Evolutionary conservation across 139 green algal species (phyloP), one percentile per base, ranked within the genome.

Genomic region (Ulvella scutata): DNA sequence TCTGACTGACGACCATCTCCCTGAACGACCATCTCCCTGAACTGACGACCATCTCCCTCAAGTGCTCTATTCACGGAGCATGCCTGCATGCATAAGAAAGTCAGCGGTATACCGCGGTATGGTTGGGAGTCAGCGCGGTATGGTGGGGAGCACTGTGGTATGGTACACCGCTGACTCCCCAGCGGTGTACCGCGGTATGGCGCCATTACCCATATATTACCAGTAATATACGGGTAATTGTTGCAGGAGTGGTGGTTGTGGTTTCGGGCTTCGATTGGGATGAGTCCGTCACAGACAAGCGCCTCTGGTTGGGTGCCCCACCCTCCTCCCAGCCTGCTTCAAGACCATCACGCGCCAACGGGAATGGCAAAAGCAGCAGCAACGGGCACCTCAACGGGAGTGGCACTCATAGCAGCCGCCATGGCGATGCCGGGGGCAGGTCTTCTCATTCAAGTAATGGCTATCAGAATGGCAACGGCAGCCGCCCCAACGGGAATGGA

Each of bases 221-320:
- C n/a, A n/a, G n/a, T 59, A 20, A 17, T 59, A 20, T 26, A 17
- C 40, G 40, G 40, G 40, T 20, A 20, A 26, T 17, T 20, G 9
- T 0, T 67, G 51, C 51, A 67, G 51, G 51, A 26, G 4, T 81
- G 33, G 44, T 84, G 43, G 73, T 84, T 13, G 74, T 84, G 4
- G 43, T 75, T 13, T 73, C 73, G 35, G 72, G 60, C 62, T 81
- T 37, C 43, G 78, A 76, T 74, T 84, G 79, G 79, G 62, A 73
- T 43, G 59, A 76, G 59, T 29, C 40, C 39, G 62, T 78, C 26
- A 35, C 61, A 0, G 51, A 67, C 74, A 59, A 35, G 28, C 73
- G 77, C 62, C 77, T 82, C 36, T 84, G 79, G 79, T 77, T 84
- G 43, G 75, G 77, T 23, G 79, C 76, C 61, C 73, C 43, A 13